Evolutionary conservation across 1,284 basidiomycete species (phyloP).

Genomic region (Cryptococcus wingfieldii): DNA sequence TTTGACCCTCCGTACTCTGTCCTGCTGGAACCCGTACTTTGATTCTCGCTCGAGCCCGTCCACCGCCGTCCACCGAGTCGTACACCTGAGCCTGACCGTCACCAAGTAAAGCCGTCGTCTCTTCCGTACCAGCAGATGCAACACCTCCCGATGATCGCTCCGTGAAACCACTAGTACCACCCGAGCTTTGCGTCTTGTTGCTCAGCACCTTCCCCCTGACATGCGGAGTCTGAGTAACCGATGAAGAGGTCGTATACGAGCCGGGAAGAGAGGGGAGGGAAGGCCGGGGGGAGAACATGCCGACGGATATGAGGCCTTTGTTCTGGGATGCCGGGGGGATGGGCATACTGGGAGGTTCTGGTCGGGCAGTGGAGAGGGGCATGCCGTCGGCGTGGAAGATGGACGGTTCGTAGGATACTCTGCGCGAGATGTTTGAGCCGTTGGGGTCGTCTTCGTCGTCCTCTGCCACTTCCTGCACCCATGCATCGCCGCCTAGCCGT

Average conservation of each 20-base stretch:
- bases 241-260: neutral
- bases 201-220: too few species aligned
- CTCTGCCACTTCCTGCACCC: constrained; percentile 2
- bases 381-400: constrained; percentile 9
- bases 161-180: neutral
- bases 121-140: neutral
- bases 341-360: neutral
- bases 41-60: neutral
- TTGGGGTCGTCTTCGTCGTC: constrained; percentile 23
- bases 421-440: constrained; percentile 2
- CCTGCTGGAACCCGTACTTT: neutral
- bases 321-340: neutral
- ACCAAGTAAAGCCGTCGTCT: neutral
- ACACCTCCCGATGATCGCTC: neutral
- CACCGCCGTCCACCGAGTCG: neutral
- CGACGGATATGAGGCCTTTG: constrained; percentile 5
- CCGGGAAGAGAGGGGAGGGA: neutral
- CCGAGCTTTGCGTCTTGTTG: too few species aligned
- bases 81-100: neutral
- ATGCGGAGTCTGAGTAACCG: neutral
- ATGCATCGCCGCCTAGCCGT: neutral
- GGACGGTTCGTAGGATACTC: constrained; percentile 9
- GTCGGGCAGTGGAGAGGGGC: constrained; percentile 1
- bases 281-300: constrained; percentile 7
- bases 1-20: constrained; percentile 75